Conservation (phyloP, 75 land plant species). For the Pinus albicaulis region DNA sequence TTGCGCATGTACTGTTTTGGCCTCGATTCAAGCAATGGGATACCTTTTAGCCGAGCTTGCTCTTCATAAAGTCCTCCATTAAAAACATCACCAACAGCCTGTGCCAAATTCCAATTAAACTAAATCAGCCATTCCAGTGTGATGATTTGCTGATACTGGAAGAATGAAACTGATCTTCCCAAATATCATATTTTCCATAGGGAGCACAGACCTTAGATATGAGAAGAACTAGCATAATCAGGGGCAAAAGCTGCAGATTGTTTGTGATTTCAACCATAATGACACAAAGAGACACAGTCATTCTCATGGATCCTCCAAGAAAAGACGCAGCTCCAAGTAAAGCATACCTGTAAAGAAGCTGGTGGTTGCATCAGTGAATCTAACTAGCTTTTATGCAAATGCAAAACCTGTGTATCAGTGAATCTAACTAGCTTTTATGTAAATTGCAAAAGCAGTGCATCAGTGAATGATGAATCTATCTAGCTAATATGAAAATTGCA, state of each 20-base stretch:
- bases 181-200: neutral
- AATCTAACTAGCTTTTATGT: too few species aligned
- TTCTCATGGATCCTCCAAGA: slow-evolving; percentile 99
- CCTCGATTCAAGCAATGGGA: slow-evolving; percentile 90
- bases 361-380: neutral
- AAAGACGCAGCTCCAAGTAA: slow-evolving; percentile 98
- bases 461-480: too few species aligned
- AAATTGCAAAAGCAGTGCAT: too few species aligned
- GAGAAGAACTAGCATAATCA: slow-evolving; percentile 98
- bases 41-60: slow-evolving; percentile 75
- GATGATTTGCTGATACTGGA: slow-evolving; percentile 2
- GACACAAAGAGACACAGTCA: slow-evolving; percentile 99
- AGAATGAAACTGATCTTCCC: neutral
- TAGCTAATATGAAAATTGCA: neutral
- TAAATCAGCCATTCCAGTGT: neutral
- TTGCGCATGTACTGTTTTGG: slow-evolving; percentile 93
- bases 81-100: slow-evolving; percentile 99
- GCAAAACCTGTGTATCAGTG: too few species aligned
- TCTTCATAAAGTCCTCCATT: slow-evolving; percentile 97
- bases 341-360: slow-evolving; percentile 66
- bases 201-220: slow-evolving; percentile 82
- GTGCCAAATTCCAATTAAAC: neutral
- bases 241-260: slow-evolving; percentile 86
- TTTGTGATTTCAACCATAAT: slow-evolving; percentile 99
- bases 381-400: neutral